Base-by-base conservation (phyloP, 2,329 filamentous ascomycete species). In the Arthrinium puccinioides region DNA sequence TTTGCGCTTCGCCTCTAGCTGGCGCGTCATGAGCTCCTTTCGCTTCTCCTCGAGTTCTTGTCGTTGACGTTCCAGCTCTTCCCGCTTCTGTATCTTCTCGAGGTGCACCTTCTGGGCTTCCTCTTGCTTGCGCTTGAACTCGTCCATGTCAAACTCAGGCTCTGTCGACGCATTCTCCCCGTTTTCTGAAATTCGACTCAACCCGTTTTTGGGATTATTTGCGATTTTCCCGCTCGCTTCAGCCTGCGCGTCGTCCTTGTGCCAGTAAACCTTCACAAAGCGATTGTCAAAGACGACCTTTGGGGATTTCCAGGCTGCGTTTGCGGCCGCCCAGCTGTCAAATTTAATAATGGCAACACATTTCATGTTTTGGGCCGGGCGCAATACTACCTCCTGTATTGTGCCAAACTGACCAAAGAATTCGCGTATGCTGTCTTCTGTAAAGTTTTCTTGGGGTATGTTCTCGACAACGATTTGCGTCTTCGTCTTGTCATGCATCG, bases 191-290 rank as follows among this genome's bases (percentile, higher is more conserved):
- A 15, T n/a, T 5, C 13, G 3, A 3, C 26, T 21, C 15, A n/a
- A 9, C 11, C 49, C 53, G 21, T 61, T 60, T 9, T 24, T 27
- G 18, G 19, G 14, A 4, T 48, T 52, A 24, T 61, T 60, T 9
- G 48, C 39, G 8, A 34, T 42, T 13, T 56, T 54, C 13, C 50
- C 56, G 32, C 52, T n/a, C 37, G 50, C 44, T 2, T 56, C 53
- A n/a, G n/a, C n/a, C 10, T 59, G 42, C 3, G 51, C 52, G 28
- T 72, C 69, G 6, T 74, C 70, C 48, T 77, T 82, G 53, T 78
- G 72, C 85, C 85, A 90, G 50, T 82, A 88, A 0, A 90, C 82
- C 50, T 87, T 89, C 33, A 92, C 86, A 49, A 92, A 92, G 9
- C 86, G 72, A 48, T 90, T 92, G 50, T 89, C 83, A 52, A 90